phyloP scores from a whole-genome alignment of 306 rosid genomes.

The Alnus rubra region DNA sequence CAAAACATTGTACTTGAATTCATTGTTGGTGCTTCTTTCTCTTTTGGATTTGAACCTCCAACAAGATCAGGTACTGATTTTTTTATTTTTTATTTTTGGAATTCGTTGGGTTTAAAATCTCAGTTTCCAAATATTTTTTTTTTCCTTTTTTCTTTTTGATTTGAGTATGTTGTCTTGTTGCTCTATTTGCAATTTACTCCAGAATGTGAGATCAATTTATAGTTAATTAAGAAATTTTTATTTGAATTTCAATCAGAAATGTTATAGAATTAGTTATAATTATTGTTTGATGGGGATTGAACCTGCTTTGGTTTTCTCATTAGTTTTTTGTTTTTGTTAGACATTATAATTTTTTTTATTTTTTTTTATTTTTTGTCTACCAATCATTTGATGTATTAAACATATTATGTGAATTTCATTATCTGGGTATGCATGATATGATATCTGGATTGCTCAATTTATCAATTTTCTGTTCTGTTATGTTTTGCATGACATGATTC shows the following conservation, averaged over 20 bases:
- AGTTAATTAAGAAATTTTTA: neutral
- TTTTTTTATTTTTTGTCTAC: neutral
- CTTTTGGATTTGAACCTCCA: constrained; percentile 29
- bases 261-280: neutral
- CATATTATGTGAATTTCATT: neutral
- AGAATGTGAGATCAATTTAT: neutral
- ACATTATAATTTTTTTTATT: neutral
- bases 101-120: neutral
- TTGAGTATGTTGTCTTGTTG: constrained; percentile 3
- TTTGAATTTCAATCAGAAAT: neutral
- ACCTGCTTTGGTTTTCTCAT: neutral
- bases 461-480: too few relatives aligned
- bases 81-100: neutral
- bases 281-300: neutral
- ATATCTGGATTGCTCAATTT: too few relatives aligned
- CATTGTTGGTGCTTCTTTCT: constrained; percentile 24
- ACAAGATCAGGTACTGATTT: constrained; percentile 22
- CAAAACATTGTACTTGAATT: constrained; percentile 22
- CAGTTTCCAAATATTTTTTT: too few relatives aligned
- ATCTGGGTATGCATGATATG: too few relatives aligned
- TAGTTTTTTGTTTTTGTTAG: neutral
- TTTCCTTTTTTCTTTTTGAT: neutral
- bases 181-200: neutral
- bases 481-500: too few relatives aligned
- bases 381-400: neutral